phyloP scores from a whole-genome alignment of 805 yeast species.

The Suhomyces sp. region DNA sequence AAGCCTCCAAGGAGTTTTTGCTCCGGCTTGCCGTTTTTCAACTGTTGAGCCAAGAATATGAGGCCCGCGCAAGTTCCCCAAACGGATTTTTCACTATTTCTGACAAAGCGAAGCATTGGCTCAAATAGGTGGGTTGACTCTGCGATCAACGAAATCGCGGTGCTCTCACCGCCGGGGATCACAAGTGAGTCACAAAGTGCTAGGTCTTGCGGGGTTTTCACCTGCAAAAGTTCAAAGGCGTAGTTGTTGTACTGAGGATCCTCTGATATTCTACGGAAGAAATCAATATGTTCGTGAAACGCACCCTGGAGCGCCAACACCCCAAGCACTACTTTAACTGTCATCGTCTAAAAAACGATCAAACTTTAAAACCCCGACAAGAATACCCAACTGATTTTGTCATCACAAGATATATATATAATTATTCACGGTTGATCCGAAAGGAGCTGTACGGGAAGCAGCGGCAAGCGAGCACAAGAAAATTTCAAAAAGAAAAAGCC shows the following conservation, averaged over 20 bases:
- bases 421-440: not conserved
- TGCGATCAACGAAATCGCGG: slow-evolving; percentile 68
- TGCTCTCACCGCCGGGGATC: slow-evolving; percentile 72
- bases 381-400: not conserved
- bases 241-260: slow-evolving; percentile 22
- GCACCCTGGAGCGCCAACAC: slow-evolving; percentile 82
- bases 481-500: not conserved
- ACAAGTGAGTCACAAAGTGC: slow-evolving; percentile 54
- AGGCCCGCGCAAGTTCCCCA: slow-evolving; percentile 92
- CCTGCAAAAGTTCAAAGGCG: slow-evolving; percentile 40
- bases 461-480: not conserved
- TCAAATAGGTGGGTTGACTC: slow-evolving; percentile 58
- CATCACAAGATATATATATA: not conserved
- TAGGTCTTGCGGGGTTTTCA: slow-evolving; percentile 53
- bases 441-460: not conserved
- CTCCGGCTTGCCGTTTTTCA: slow-evolving; percentile 50
- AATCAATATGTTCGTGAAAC: slow-evolving; percentile 62
- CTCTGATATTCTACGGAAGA: slow-evolving; percentile 36
- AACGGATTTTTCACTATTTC: slow-evolving; percentile 47
- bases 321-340: slow-evolving; percentile 41
- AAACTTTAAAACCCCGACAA: not conserved
- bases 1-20: slow-evolving; percentile 63
- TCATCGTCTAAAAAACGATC: not conserved
- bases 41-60: slow-evolving; percentile 57
- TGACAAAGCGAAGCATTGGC: slow-evolving; percentile 52